Evolutionary conservation across 305 asterid genomes (phyloP).

Genomic region (Fraxinus ornus): DNA sequence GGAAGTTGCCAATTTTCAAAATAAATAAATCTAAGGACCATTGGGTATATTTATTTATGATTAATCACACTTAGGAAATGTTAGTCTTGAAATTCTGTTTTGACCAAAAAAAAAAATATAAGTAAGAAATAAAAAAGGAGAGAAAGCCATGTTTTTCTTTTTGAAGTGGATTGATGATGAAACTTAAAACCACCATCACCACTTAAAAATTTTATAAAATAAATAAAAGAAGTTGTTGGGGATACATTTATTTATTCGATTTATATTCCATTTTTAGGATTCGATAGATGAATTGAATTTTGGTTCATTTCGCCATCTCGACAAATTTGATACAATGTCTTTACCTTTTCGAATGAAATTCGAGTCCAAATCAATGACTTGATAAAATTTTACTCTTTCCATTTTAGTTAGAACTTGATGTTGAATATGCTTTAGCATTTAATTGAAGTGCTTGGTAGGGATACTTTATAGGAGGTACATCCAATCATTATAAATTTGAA

Average conservation of each 20-base stretch:
- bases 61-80: not conserved
- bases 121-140: not conserved
- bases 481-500: not conserved
- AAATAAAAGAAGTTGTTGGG: not conserved
- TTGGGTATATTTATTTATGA: not conserved
- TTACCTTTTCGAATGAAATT: not conserved
- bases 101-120: not conserved
- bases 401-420: not conserved
- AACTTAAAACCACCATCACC: not conserved
- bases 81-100: not conserved
- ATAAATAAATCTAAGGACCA: not conserved
- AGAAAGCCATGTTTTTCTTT: not conserved
- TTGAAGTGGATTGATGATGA: not conserved
- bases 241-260: not conserved
- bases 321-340: not conserved
- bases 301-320: not conserved
- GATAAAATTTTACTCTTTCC: not conserved
- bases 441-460: not conserved
- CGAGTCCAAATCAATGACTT: not conserved
- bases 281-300: not conserved
- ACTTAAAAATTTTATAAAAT: not conserved
- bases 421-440: not conserved
- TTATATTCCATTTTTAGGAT: not conserved
- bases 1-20: not conserved
- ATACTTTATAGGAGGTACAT: not conserved